Conservation (phyloP, 2,329 filamentous ascomycete genomes). For the Penicillium sp. region DNA sequence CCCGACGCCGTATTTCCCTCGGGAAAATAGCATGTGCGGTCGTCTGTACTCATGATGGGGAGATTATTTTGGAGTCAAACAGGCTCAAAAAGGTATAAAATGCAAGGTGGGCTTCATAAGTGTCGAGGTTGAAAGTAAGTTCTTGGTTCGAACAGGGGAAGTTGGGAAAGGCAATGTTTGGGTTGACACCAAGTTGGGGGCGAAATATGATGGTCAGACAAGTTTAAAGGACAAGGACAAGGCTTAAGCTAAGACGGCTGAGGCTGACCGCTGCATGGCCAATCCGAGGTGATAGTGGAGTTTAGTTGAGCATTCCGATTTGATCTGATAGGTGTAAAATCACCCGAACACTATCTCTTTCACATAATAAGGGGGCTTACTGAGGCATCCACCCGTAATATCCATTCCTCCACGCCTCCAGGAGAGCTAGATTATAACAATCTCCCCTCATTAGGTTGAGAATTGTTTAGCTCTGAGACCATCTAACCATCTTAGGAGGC, state of each 20-base stretch:
- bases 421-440: background rate
- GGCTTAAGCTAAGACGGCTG: background rate
- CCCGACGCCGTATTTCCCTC: slow-evolving; percentile 14
- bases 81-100: background rate
- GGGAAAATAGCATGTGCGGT: slow-evolving; percentile 30
- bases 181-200: background rate
- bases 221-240: background rate
- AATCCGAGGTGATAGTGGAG: background rate
- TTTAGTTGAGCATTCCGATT: background rate
- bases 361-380: background rate
- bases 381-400: background rate
- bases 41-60: slow-evolving; percentile 6
- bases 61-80: background rate
- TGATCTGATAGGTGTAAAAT: background rate
- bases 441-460: background rate
- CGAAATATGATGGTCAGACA: background rate
- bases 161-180: background rate
- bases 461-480: background rate
- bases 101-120: background rate
- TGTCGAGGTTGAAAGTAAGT: background rate
- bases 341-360: background rate
- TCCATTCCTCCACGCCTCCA: background rate
- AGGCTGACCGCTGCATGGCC: background rate
- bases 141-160: background rate
- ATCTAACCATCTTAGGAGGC: background rate